Percentiles rank a stretch among this genome's conserved stretches.
Conservation (phyloP, 108 stramenopile genomes). For the Cyclotella baltica region DNA sequence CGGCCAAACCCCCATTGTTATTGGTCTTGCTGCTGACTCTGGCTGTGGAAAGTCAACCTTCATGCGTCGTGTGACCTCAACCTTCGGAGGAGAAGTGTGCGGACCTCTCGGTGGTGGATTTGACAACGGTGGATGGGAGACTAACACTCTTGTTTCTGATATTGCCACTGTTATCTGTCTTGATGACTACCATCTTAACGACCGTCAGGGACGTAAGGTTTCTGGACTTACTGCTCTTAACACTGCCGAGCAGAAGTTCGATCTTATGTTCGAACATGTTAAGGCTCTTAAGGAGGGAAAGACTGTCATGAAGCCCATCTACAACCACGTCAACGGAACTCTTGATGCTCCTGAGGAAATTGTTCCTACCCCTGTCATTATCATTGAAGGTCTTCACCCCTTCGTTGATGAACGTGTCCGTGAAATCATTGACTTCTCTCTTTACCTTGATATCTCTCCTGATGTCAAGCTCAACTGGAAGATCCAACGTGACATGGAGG, state of each 20-base stretch:
- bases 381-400: conserved; percentile 98
- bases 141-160: conserved; percentile 97
- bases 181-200: conserved; percentile 98
- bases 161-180: conserved; percentile 97
- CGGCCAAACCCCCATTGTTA: conserved; percentile 86
- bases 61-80: conserved; percentile 97
- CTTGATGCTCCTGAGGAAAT: conserved; percentile 96
- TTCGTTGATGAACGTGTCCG: conserved; percentile 95
- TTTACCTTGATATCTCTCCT: conserved; percentile 96
- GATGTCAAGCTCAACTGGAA: conserved; percentile 99
- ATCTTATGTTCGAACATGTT: conserved; percentile 98
- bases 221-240: conserved; percentile 93
- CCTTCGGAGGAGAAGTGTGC: conserved; percentile 95
- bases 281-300: conserved; percentile 94
- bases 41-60: conserved; percentile 99
- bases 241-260: conserved; percentile 95
- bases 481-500: conserved; percentile 98
- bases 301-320: conserved; percentile 95
- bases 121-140: conserved; percentile 96
- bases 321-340: conserved; percentile 99
- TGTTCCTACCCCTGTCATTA: conserved; percentile 96
- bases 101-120: conserved; percentile 95
- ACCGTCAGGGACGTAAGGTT: conserved; percentile 94
- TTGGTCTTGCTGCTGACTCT: conserved; percentile 97
- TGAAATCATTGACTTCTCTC: conserved; percentile 96